These are phyloP conservation scores for Talaromyces sp. DNA, from an alignment of 2,329 filamentous ascomycete species.

Conservation along the genomic window DNA sequence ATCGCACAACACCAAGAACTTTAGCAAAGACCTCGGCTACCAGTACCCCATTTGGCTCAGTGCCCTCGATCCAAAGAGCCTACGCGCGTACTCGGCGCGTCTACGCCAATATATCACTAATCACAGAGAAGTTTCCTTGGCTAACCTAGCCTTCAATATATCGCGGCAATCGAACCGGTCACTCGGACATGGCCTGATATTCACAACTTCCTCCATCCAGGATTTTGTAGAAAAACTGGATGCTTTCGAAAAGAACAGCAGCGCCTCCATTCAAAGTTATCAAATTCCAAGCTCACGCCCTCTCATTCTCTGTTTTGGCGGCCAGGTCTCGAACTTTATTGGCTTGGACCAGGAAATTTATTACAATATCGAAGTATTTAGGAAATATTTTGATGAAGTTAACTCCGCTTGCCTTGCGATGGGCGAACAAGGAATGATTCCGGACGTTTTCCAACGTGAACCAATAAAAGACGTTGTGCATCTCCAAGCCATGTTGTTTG, in stretches of 20 bases:
- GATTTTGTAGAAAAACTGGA: neutral
- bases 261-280: neutral
- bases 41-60: neutral
- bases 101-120: neutral
- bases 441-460: neutral
- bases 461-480: conserved; percentile 21
- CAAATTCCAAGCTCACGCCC: neutral
- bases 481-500: conserved; percentile 37
- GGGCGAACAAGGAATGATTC: neutral
- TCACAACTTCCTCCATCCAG: neutral
- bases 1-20: conserved; percentile 24
- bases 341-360: neutral
- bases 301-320: neutral
- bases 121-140: neutral
- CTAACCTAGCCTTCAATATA: neutral
- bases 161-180: neutral
- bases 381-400: neutral
- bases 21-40: neutral
- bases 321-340: neutral
- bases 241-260: neutral
- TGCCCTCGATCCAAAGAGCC: neutral
- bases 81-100: neutral
- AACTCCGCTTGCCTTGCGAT: neutral
- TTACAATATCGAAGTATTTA: neutral
- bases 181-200: neutral